These are phyloP conservation scores for Glonium stellatum DNA, from an alignment of 495 filamentous ascomycete species.

Conservation along the genomic window DNA sequence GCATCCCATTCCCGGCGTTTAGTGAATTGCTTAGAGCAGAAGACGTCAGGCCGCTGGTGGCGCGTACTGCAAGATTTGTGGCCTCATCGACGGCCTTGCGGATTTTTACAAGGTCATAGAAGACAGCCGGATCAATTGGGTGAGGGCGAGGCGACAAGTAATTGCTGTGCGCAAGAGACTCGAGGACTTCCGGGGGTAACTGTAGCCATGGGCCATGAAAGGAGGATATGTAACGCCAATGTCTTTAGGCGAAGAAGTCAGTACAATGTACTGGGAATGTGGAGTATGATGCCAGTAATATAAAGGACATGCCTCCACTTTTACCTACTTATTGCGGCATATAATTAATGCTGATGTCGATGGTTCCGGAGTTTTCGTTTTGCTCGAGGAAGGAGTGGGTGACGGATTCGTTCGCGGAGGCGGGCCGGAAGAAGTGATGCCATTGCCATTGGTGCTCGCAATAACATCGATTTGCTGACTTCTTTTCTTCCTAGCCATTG, in stretches of 20 bases:
- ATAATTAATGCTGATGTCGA: constrained; percentile 55
- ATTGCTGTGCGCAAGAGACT: constrained; percentile 68
- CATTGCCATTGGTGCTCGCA: constrained; percentile 3
- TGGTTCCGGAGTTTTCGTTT: constrained; percentile 28
- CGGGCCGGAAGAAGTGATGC: neutral
- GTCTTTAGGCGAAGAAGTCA: constrained; percentile 41
- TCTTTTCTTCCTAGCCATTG: constrained; percentile 3
- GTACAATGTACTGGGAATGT: neutral
- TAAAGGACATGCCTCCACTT: constrained; percentile 26
- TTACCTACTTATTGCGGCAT: constrained; percentile 62
- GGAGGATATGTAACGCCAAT: constrained; percentile 77
- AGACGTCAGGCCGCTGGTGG: constrained; percentile 61
- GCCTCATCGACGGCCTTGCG: constrained; percentile 69
- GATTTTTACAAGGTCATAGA: constrained; percentile 77
- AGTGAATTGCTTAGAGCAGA: constrained; percentile 46
- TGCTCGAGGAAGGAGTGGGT: neutral
- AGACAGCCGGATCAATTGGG: constrained; percentile 71
- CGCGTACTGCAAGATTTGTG: constrained; percentile 66
- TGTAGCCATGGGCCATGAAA: constrained; percentile 86
- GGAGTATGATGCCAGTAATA: constrained; percentile 4
- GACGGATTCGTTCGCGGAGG: neutral
- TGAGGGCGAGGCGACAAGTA: constrained; percentile 66
- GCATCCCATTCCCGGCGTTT: constrained; percentile 48
- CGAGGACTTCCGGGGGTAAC: constrained; percentile 71
- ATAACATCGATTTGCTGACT: neutral